Evolutionary conservation across 768 basidiomycete species (phyloP).

Genomic region (Inosperma sp.): DNA sequence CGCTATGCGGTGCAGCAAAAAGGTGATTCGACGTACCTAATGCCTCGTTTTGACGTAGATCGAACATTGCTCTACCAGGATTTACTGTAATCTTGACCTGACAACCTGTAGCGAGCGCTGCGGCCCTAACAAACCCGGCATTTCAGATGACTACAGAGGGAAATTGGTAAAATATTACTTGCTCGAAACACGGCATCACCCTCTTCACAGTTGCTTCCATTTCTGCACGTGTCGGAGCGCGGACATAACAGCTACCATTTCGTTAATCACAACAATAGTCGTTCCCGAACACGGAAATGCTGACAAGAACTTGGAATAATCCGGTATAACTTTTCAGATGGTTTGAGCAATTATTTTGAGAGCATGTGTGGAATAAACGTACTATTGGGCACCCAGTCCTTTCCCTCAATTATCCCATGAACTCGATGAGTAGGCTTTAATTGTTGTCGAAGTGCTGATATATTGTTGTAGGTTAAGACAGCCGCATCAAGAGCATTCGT

Average conservation of each 20-base stretch:
- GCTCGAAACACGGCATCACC: constrained; percentile 72
- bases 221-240: constrained; percentile 64
- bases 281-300: constrained; percentile 16
- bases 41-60: constrained; percentile 64
- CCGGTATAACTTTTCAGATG: constrained; percentile 63
- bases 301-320: constrained; percentile 69
- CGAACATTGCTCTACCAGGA: too few relatives aligned
- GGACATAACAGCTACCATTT: constrained; percentile 56
- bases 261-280: not conserved
- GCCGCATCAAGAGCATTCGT: constrained; percentile 82
- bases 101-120: constrained; percentile 64
- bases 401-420: constrained; percentile 74
- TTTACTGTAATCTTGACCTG: constrained; percentile 38
- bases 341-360: not conserved
- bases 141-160: not conserved
- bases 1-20: not conserved
- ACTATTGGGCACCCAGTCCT: constrained; percentile 74
- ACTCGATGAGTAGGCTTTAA: constrained; percentile 71
- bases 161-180: constrained; percentile 18
- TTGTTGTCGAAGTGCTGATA: constrained; percentile 79
- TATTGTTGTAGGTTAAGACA: constrained; percentile 77
- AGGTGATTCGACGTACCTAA: constrained; percentile 39
- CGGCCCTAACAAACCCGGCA: constrained; percentile 42
- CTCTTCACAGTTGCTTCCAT: constrained; percentile 53
- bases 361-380: constrained; percentile 19